A percentile compares a stretch with the other conserved stretches of the same genome.
Conservation (phyloP, 768 basidiomycete species). For the Grammothele lineata region DNA sequence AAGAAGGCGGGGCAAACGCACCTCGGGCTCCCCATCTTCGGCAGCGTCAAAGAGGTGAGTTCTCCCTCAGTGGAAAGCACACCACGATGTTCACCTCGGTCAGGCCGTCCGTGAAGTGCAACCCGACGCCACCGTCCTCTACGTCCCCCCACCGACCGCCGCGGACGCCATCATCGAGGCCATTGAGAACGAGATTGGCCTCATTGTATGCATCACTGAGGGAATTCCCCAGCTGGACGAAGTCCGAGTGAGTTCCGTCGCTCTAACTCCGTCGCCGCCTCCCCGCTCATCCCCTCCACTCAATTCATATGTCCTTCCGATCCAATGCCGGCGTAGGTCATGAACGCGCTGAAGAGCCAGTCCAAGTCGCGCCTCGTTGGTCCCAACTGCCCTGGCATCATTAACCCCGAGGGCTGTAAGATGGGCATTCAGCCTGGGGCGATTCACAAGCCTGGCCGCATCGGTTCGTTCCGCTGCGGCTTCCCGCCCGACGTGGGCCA, state of each 20-base stretch:
- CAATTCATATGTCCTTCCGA: too few relatives aligned
- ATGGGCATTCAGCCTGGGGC: slow-evolving; percentile 99
- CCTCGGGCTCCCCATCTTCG: slow-evolving; percentile 93
- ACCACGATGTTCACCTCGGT: slow-evolving; percentile 15
- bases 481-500: background rate
- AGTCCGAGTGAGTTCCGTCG: slow-evolving; percentile 57
- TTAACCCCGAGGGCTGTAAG: slow-evolving; percentile 96
- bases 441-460: slow-evolving; percentile 94
- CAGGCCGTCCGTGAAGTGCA: slow-evolving; percentile 83
- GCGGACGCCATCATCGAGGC: slow-evolving; percentile 98
- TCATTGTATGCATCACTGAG: slow-evolving; percentile 98
- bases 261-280: too few relatives aligned
- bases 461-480: slow-evolving; percentile 74
- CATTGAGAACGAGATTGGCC: slow-evolving; percentile 94
- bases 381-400: slow-evolving; percentile 98
- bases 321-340: slow-evolving; percentile 63
- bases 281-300: too few relatives aligned
- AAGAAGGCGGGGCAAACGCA: slow-evolving; percentile 96
- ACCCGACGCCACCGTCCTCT: slow-evolving; percentile 94
- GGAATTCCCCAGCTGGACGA: slow-evolving; percentile 98
- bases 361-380: slow-evolving; percentile 94
- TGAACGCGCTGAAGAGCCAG: slow-evolving; percentile 91
- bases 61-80: background rate
- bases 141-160: slow-evolving; percentile 94
- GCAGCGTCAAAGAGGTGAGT: slow-evolving; percentile 79